Evolutionary conservation across 345 rosid genomes (phyloP).

Genomic region (Cardamine chenopodiifolia): DNA sequence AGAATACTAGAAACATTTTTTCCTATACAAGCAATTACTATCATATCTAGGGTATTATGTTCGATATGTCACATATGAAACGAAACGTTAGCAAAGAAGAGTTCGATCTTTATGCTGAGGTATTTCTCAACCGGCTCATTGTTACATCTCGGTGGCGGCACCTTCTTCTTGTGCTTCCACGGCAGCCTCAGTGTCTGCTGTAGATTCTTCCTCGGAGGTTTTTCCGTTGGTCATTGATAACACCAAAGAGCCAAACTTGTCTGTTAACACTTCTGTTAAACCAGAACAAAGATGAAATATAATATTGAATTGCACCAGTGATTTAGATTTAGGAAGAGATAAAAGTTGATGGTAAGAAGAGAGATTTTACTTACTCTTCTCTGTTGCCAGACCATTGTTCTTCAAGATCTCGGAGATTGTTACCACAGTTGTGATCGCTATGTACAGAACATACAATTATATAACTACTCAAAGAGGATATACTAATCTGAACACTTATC

Average conservation of each 20-base stretch:
- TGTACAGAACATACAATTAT: background rate
- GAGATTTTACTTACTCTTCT: constrained; percentile 62
- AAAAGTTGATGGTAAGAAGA: background rate
- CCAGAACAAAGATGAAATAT: background rate
- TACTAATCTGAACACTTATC: background rate
- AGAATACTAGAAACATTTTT: background rate
- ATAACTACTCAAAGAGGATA: background rate
- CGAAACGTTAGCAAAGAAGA: constrained; percentile 6
- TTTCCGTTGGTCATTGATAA: constrained; percentile 40
- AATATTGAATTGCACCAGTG: background rate
- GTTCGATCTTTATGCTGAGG: background rate
- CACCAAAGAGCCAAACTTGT: constrained; percentile 71
- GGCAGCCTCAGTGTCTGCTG: constrained; percentile 31
- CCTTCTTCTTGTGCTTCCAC: constrained; percentile 28
- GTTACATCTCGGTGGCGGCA: constrained; percentile 42
- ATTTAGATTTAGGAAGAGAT: background rate
- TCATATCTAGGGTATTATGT: constrained; percentile 32
- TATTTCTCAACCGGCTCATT: constrained; percentile 19
- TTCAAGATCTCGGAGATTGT: constrained; percentile 90
- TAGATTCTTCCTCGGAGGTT: constrained; percentile 33
- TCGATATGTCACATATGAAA: constrained; percentile 40
- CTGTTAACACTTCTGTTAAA: constrained; percentile 72
- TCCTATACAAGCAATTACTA: constrained; percentile 30
- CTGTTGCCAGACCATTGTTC: constrained; percentile 85
- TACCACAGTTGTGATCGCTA: constrained; percentile 79